Base-by-base conservation (phyloP, 2,329 filamentous ascomycete genomes). In the Ceratocystis smalleyi region DNA sequence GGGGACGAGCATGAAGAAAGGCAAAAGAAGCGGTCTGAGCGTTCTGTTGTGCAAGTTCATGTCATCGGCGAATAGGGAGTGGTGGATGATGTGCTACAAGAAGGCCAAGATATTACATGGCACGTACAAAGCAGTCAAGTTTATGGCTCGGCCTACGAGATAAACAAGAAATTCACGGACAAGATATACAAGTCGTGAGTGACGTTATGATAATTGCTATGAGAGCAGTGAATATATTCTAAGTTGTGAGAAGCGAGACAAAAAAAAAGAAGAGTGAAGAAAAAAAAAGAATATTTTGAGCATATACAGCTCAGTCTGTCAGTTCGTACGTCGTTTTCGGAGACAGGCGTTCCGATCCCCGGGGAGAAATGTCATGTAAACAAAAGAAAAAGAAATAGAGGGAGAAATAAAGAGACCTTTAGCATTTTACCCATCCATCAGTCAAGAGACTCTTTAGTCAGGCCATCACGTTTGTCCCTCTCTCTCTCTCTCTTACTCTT, bases 321-420 rank as follows among this genome's bases (percentile, higher is more conserved):
- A 40, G 35, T 40, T 17, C 3, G 54, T 57, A 35, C 30, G 54
- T 57, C 54, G 27, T 57, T 57, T 57, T 57, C 27, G 54, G 54
- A 57, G 27, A 57, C 54, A 57, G 6, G 15, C 19, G 30, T 57
- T 57, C 59, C 47, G 59, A 45, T 65, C 43, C 59, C 45, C 43
- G 57, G 45, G 63, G 59, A 55, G 63, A 45, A 47, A 59, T 55
- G 35, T 54, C 27, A 35, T 57, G 54, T 57, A 61, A 45, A 61
- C 5, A 43, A 12, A 24, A 19, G 27, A 43, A 6, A 5, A 40
- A 1, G 19, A 40, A 51, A 30, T 24, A 43, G 27, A 45, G n/a
- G 8, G 5, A 30, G 57, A 55, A 15, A n/a, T n/a, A 55, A 54
- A 27, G 45, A 43, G 6, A 10, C 47, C 47, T n/a, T 19, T 1